These are phyloP conservation scores for Rickenella mellea DNA, from an alignment of 768 basidiomycete species.

Conservation along the genomic window DNA sequence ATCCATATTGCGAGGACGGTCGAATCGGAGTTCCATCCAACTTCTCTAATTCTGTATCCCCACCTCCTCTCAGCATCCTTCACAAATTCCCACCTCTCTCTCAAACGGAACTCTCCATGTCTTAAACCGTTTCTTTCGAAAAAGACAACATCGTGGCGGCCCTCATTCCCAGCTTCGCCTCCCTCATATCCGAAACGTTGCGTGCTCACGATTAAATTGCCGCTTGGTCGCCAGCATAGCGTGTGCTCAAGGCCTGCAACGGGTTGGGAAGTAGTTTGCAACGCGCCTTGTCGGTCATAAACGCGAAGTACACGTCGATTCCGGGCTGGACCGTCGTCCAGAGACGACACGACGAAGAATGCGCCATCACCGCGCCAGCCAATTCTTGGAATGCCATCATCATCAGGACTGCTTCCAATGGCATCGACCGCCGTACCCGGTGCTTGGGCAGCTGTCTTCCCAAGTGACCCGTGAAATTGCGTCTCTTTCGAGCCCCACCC, in stretches of 20 bases:
- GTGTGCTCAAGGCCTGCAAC: conserved; percentile 75
- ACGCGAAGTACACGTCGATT: conserved; percentile 54
- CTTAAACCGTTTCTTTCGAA: conserved; percentile 92
- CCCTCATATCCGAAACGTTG: conserved; percentile 78
- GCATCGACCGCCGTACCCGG: conserved; percentile 22
- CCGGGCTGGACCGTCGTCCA: conserved; percentile 25
- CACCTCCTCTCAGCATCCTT: conserved; percentile 32
- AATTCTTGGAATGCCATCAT: conserved; percentile 63
- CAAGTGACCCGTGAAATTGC: conserved; percentile 93
- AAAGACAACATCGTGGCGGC: conserved; percentile 80
- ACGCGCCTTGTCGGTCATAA: conserved; percentile 60
- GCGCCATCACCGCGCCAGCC: conserved; percentile 93
- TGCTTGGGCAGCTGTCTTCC: conserved; percentile 71
- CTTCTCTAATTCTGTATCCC: conserved; percentile 65
- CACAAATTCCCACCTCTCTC: conserved; percentile 20
- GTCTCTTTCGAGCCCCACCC: conserved; percentile 98
- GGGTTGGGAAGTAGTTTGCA: conserved; percentile 81
- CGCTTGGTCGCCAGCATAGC: conserved; percentile 80
- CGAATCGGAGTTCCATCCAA: conserved; percentile 86
- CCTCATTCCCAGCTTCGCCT: conserved; percentile 55
- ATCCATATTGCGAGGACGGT: conserved; percentile 81
- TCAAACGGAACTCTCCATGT: conserved; percentile 78
- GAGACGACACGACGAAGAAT: conserved; percentile 76
- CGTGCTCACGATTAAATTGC: conserved; percentile 73
- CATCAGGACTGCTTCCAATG: conserved; percentile 54